A percentile compares a stretch with the other conserved stretches of the same genome.
phyloP scores from a whole-genome alignment of 2,329 filamentous ascomycete species.

The Xylaria hypoxylon region DNA sequence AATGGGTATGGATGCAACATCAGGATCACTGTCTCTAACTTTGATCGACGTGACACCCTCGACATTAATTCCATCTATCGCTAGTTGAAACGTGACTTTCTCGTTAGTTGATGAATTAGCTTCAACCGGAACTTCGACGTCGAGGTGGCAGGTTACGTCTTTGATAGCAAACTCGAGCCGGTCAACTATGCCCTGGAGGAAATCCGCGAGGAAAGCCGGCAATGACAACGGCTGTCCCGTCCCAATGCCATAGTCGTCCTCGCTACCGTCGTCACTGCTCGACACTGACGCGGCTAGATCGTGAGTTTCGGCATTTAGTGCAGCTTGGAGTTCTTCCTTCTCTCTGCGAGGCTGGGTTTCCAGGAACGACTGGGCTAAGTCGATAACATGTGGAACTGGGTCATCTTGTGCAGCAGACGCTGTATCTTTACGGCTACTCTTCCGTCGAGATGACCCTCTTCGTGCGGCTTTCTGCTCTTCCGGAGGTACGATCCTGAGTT shows the following conservation, averaged over 20 bases:
- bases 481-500: slow-evolving; percentile 65
- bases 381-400: slow-evolving; percentile 75
- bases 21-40: slow-evolving; percentile 45
- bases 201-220: slow-evolving; percentile 76
- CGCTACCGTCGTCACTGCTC: slow-evolving; percentile 70
- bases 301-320: slow-evolving; percentile 71
- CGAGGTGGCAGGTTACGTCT: slow-evolving; percentile 73
- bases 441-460: slow-evolving; percentile 43
- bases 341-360: slow-evolving; percentile 75
- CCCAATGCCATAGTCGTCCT: slow-evolving; percentile 72
- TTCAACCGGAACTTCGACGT: slow-evolving; percentile 68
- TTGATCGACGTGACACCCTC: slow-evolving; percentile 70
- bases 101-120: slow-evolving; percentile 60
- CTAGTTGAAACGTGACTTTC: slow-evolving; percentile 72
- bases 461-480: slow-evolving; percentile 51
- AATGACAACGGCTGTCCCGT: slow-evolving; percentile 77
- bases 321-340: slow-evolving; percentile 75
- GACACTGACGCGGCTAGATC: slow-evolving; percentile 71
- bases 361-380: slow-evolving; percentile 83
- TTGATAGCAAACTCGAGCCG: slow-evolving; percentile 74
- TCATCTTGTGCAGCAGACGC: slow-evolving; percentile 48
- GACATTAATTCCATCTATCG: slow-evolving; percentile 72
- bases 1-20: slow-evolving; percentile 53
- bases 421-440: slow-evolving; percentile 40
- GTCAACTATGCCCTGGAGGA: slow-evolving; percentile 80